Base-by-base conservation (phyloP, 129 eudicot genomes). In the Artemisia argyi region DNA sequence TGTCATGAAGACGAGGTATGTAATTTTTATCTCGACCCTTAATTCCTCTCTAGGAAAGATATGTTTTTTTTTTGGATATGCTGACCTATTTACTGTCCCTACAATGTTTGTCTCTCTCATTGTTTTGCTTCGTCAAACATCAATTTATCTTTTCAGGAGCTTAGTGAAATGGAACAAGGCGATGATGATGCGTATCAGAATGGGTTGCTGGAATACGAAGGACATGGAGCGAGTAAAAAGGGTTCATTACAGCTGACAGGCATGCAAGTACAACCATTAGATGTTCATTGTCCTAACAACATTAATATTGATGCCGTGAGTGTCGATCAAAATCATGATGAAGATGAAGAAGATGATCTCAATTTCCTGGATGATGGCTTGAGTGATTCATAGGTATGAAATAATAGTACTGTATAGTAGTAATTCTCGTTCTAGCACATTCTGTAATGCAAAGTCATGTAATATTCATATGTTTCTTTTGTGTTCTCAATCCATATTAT, bases 1-100 rank as follows among this genome's bases (percentile, higher is more conserved):
- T 75, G 73, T 71, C 91, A 75, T 56, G 92, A 89, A 73, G 95
- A 92, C 48, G 96, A 92, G 95, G 98, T 89, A 83, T 28, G 2
- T 5, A 11, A 22, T 30, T 30, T 4, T 30, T 30, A 30, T 30
- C 35, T 30, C 1, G 35, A 30, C 35, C 44, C 11, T 59, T 8
- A 53, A 44, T 44, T 32, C 54, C 46, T 39, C 46, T 1, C 1
- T 39, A 1, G 46, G 46, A 39, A 39, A 39, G 46, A 39, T 39
- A 39, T 8, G 11, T 39, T 7, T 7, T 39, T 7, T 7, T 39
- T 39, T 39, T 39, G 46, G 46, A 39, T 39, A 39, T 3, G 3
- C 35, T 30, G 35, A 30, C 35, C 35, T 30, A 30, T 17, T 67
- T 7, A 26, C 12, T 11, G 15, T 15, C 14, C 51, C 20, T 20